A percentile compares a stretch with the other conserved stretches of the same genome.
phyloP scores from a whole-genome alignment of 2,329 filamentous ascomycete genomes.

The Epichloe brachyelytri region DNA sequence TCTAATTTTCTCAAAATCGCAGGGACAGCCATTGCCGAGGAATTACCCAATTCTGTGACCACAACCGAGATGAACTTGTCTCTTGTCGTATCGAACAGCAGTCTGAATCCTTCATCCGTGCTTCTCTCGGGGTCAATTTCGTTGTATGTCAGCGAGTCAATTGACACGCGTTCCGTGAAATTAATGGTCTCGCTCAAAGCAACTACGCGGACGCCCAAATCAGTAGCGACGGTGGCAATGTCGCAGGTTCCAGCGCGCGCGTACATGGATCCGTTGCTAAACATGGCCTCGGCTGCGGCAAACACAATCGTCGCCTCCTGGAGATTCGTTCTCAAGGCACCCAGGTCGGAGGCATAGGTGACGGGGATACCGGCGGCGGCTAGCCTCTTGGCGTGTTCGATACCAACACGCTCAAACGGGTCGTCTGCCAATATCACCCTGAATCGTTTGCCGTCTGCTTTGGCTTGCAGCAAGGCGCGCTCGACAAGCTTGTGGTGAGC shows the following conservation, averaged over 20 bases:
- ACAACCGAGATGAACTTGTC: slow-evolving; percentile 79
- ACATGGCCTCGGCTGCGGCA: slow-evolving; percentile 87
- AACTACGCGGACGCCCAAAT: slow-evolving; percentile 65
- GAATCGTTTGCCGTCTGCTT: slow-evolving; percentile 59
- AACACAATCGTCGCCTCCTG: slow-evolving; percentile 58
- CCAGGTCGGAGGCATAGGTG: slow-evolving; percentile 65
- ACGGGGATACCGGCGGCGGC: slow-evolving; percentile 57
- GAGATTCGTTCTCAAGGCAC: slow-evolving; percentile 63
- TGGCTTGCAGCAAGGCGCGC: slow-evolving; percentile 63
- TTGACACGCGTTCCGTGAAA: slow-evolving; percentile 72
- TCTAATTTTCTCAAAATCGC: slow-evolving; percentile 44
- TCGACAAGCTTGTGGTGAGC: slow-evolving; percentile 79
- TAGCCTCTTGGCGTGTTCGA: slow-evolving; percentile 55
- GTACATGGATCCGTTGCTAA: slow-evolving; percentile 85
- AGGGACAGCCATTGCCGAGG: slow-evolving; percentile 77
- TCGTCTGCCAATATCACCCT: slow-evolving; percentile 75
- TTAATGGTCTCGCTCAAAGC: slow-evolving; percentile 93
- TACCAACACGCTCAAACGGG: slow-evolving; percentile 38
- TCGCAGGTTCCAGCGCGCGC: slow-evolving; percentile 78
- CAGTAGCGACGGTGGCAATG: slow-evolving; percentile 70
- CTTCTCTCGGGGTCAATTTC: slow-evolving; percentile 71
- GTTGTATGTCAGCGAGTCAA: slow-evolving; percentile 89
- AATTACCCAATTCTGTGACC: slow-evolving; percentile 78
- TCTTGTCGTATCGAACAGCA: slow-evolving; percentile 87
- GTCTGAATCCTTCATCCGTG: slow-evolving; percentile 38